Conservation (phyloP, 2,329 filamentous ascomycete genomes). For the Exophiala xenobiotica region DNA sequence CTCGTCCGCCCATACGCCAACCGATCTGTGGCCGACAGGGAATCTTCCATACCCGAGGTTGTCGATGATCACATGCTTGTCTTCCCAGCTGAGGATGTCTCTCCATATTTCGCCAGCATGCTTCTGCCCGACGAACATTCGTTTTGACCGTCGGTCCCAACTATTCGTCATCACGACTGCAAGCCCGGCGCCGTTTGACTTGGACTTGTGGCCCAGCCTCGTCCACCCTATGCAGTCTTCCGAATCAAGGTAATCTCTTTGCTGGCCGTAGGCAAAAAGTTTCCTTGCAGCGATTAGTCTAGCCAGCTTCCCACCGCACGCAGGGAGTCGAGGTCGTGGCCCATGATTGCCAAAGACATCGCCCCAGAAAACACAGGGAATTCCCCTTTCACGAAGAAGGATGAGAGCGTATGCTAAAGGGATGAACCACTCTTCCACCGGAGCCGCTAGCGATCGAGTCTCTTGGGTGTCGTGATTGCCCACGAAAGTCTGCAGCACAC, state of each 20-base stretch:
- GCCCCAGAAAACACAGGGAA: slow-evolving; percentile 69
- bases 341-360: slow-evolving; percentile 64
- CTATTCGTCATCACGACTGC: slow-evolving; percentile 59
- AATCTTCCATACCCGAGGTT: slow-evolving; percentile 60
- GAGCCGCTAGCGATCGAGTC: slow-evolving; percentile 22
- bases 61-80: slow-evolving; percentile 59
- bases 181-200: slow-evolving; percentile 43
- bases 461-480: slow-evolving; percentile 52
- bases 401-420: slow-evolving; percentile 71
- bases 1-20: slow-evolving; percentile 55
- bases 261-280: slow-evolving; percentile 65
- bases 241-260: slow-evolving; percentile 63
- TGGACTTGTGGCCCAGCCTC: slow-evolving; percentile 41
- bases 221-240: slow-evolving; percentile 64
- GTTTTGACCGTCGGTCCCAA: slow-evolving; percentile 45
- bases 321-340: slow-evolving; percentile 55
- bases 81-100: slow-evolving; percentile 58
- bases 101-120: slow-evolving; percentile 64
- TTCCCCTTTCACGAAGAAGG: slow-evolving; percentile 61
- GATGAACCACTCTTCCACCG: slow-evolving; percentile 54
- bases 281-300: slow-evolving; percentile 63
- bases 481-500: slow-evolving; percentile 33
- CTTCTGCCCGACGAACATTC: slow-evolving; percentile 61
- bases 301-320: slow-evolving; percentile 56
- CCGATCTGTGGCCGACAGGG: slow-evolving; percentile 52